Evolutionary conservation across 192 early-diverging fungal species (phyloP).

Genomic region (Gonapodya prolifera): DNA sequence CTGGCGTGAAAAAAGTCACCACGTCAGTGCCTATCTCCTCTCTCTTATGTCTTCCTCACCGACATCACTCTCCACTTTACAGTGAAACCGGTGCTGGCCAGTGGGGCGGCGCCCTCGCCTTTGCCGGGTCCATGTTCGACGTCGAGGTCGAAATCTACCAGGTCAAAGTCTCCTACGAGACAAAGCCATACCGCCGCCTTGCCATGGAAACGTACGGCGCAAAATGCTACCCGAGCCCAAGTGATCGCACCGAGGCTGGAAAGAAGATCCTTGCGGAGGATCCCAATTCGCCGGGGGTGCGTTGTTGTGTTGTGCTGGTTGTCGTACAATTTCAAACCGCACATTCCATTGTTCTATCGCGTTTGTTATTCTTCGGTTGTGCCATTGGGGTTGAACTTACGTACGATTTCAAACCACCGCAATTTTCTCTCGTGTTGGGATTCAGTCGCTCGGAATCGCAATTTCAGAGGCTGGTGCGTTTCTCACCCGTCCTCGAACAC

Average conservation of each 20-base stretch:
- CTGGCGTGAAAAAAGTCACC: background rate
- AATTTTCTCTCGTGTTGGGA: background rate
- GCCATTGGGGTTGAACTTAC: too few species aligned
- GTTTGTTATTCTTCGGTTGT: too few species aligned
- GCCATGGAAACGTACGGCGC: conserved; percentile 1
- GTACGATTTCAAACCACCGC: too few species aligned
- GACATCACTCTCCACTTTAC: too few species aligned
- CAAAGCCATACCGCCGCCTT: background rate
- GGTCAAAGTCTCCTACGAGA: conserved; percentile 4
- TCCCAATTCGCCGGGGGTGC: background rate
- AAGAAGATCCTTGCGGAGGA: background rate
- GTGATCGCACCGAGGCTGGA: background rate
- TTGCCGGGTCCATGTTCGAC: background rate
- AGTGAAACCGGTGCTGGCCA: conserved; percentile 5
- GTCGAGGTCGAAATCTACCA: conserved; percentile 6
- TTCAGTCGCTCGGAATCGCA: conserved; percentile 1
- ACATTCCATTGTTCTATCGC: too few species aligned
- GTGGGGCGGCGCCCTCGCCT: background rate
- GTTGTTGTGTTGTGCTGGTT: too few species aligned
- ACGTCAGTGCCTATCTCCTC: too few species aligned
- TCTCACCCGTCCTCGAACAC: background rate
- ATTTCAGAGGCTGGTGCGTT: background rate
- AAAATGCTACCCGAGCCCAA: background rate
- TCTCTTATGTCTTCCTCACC: too few species aligned
- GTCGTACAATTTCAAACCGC: too few species aligned